phyloP scores from a whole-genome alignment of 2,329 filamentous ascomycete genomes.

The Thyridium curvatum region DNA sequence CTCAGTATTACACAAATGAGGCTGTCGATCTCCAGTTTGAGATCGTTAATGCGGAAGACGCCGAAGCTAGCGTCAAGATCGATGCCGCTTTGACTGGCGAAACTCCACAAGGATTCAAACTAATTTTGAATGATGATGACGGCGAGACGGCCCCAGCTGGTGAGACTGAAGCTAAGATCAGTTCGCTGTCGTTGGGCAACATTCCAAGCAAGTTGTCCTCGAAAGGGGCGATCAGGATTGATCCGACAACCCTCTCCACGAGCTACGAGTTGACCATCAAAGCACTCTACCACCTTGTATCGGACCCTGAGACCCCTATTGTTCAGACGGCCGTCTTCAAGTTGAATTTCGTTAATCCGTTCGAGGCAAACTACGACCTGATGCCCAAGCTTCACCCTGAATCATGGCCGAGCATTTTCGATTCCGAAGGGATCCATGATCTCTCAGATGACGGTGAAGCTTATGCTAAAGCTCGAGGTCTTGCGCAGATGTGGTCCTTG shows the following conservation, averaged over 20 bases:
- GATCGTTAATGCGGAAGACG: slow-evolving; percentile 76
- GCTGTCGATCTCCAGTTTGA: slow-evolving; percentile 60
- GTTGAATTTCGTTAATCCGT: slow-evolving; percentile 71
- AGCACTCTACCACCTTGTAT: slow-evolving; percentile 70
- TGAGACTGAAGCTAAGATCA: slow-evolving; percentile 31
- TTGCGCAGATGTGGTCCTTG: slow-evolving; percentile 77
- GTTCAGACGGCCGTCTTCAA: slow-evolving; percentile 65
- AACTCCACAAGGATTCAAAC: slow-evolving; percentile 37
- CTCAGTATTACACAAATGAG: slow-evolving; percentile 85
- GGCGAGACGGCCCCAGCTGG: slow-evolving; percentile 9
- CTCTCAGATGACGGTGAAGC: slow-evolving; percentile 14
- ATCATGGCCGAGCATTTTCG: slow-evolving; percentile 85
- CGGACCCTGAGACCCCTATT: slow-evolving; percentile 75
- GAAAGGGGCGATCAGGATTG: slow-evolving; percentile 40
- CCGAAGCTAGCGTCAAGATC: slow-evolving; percentile 65
- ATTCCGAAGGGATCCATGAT: slow-evolving; percentile 42
- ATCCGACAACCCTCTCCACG: slow-evolving; percentile 41
- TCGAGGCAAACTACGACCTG: slow-evolving; percentile 88
- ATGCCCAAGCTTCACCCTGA: slow-evolving; percentile 70
- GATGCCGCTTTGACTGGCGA: slow-evolving; percentile 62
- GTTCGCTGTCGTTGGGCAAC: slow-evolving; percentile 35
- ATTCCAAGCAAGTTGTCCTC: slow-evolving; percentile 38
- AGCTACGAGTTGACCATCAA: slow-evolving; percentile 65
- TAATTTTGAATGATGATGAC: slow-evolving; percentile 25
- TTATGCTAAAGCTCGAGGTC: slow-evolving; percentile 40